A percentile compares a stretch with the other conserved stretches of the same genome.
These are phyloP conservation scores for Backusella macrospora DNA, from an alignment of 192 early-diverging fungal species.

Conservation along the genomic window DNA sequence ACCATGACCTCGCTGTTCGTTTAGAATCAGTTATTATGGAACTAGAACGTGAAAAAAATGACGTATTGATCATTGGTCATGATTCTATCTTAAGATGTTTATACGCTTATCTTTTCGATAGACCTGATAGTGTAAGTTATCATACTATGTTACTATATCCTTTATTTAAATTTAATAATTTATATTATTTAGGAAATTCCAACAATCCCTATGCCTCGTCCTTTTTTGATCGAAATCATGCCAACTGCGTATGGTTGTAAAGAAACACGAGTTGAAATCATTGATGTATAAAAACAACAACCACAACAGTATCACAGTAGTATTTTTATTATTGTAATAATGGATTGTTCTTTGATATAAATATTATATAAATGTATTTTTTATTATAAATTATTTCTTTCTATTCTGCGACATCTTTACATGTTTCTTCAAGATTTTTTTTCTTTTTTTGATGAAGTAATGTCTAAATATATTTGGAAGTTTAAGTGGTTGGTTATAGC, in stretches of 20 bases:
- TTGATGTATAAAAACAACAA: not conserved
- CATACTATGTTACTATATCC: not conserved
- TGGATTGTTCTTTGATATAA: not conserved
- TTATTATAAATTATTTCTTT: slow-evolving; percentile 6
- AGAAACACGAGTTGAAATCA: slow-evolving; percentile 46
- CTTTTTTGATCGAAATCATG: slow-evolving; percentile 70
- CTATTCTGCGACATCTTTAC: not conserved
- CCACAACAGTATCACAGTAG: not conserved
- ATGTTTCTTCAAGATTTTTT: not conserved
- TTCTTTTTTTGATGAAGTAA: not conserved
- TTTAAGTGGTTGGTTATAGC: not conserved
- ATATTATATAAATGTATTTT: not conserved
- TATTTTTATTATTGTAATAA: not conserved
- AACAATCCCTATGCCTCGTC: slow-evolving; percentile 66
- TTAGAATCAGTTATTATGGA: slow-evolving; percentile 77
- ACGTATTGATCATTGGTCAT: slow-evolving; percentile 79
- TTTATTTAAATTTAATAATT: not conserved
- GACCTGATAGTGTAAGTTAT: slow-evolving; percentile 58
- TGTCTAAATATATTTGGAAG: not conserved
- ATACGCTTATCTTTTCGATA: slow-evolving; percentile 74
- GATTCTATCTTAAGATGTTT: slow-evolving; percentile 73
- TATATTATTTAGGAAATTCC: slow-evolving; percentile 61
- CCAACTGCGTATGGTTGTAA: slow-evolving; percentile 76
- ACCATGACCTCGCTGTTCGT: slow-evolving; percentile 77
- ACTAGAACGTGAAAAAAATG: slow-evolving; percentile 78